Conservation (phyloP, 768 basidiomycete genomes). For the Termitomyces sp. region DNA sequence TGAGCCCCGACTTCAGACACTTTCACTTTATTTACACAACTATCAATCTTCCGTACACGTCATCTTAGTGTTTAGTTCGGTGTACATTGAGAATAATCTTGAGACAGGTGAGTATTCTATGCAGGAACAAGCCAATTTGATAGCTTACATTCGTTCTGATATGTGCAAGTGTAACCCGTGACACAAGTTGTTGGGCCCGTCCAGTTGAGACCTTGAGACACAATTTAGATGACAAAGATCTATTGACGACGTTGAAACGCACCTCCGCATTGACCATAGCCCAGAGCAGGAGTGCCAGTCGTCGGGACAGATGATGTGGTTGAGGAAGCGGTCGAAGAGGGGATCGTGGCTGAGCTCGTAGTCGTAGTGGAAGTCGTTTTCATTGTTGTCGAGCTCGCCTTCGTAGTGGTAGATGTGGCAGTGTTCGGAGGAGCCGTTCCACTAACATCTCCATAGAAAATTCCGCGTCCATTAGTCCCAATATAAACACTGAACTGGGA, state of each 20-base stretch:
- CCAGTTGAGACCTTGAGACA: conserved; percentile 25
- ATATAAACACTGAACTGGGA: conserved; percentile 43
- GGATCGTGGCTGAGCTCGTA: conserved; percentile 15
- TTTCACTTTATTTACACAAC: neutral
- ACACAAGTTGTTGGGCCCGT: conserved; percentile 37
- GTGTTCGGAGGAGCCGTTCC: conserved; percentile 24
- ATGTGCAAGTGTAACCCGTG: conserved; percentile 29
- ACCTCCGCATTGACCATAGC: conserved; percentile 42
- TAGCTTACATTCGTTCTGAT: conserved; percentile 34
- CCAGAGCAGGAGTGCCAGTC: conserved; percentile 20
- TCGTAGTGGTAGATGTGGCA: conserved; percentile 15
- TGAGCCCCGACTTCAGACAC: neutral
- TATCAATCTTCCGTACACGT: neutral
- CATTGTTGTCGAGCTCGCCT: conserved; percentile 15
- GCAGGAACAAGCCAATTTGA: no score
- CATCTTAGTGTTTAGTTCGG: conserved; percentile 19
- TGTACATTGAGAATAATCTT: conserved; percentile 44
- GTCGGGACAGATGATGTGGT: conserved; percentile 21
- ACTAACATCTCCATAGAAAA: conserved; percentile 42
- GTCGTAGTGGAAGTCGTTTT: conserved; percentile 15
- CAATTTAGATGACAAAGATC: neutral
- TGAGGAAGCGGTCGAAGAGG: conserved; percentile 15
- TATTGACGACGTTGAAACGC: neutral
- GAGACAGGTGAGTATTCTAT: neutral
- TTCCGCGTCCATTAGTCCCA: conserved; percentile 56